phyloP scores from a whole-genome alignment of 2,329 filamentous ascomycete species.

The Penicillium brasilianum region DNA sequence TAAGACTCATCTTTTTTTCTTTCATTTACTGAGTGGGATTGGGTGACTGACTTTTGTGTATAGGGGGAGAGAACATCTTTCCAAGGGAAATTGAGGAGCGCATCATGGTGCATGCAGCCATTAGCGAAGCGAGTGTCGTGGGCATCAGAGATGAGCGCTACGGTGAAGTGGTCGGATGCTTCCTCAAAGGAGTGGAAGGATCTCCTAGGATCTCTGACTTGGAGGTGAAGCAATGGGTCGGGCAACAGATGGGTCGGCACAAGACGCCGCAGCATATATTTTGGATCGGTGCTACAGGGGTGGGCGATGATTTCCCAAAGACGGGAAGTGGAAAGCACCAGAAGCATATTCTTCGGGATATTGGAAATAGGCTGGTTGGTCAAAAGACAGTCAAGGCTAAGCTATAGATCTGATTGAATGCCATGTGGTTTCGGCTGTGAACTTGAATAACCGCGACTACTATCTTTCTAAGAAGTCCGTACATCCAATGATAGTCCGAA shows the following conservation, averaged over 20 bases:
- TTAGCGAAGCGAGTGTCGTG: constrained; percentile 67
- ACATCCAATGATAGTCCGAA: no score
- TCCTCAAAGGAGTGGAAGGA: constrained; percentile 45
- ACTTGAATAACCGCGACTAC: no score
- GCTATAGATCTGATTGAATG: constrained; percentile 51
- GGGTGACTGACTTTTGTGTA: background rate
- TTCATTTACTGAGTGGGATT: no score
- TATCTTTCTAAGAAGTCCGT: no score
- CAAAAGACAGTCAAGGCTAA: constrained; percentile 48
- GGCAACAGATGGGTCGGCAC: constrained; percentile 62
- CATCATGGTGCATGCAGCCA: constrained; percentile 63
- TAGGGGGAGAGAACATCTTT: constrained; percentile 70
- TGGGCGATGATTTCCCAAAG: constrained; percentile 60
- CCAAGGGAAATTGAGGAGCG: constrained; percentile 74
- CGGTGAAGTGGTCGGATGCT: constrained; percentile 59
- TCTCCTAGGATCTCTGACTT: constrained; percentile 50
- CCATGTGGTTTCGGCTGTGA: background rate
- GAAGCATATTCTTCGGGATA: constrained; percentile 60
- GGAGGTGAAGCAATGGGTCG: constrained; percentile 64
- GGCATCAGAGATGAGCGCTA: constrained; percentile 62
- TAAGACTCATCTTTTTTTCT: constrained; percentile 16
- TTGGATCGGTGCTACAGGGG: constrained; percentile 67
- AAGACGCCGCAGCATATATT: constrained; percentile 72
- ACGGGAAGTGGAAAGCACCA: constrained; percentile 72
- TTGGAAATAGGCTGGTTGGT: constrained; percentile 41